Base-by-base conservation (phyloP, 805 yeast species). In the Teunomyces atbi region DNA sequence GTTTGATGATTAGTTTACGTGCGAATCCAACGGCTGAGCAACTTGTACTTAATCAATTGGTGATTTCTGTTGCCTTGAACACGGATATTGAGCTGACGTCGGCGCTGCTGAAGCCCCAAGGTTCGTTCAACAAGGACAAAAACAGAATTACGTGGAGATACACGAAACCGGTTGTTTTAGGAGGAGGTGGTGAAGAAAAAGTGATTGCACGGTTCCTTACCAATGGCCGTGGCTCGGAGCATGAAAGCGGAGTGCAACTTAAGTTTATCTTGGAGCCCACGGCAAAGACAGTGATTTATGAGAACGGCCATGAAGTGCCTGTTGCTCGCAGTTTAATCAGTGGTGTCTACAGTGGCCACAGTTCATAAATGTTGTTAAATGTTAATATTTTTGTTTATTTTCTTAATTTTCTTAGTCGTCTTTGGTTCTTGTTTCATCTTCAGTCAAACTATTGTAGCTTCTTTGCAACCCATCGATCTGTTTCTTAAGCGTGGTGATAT, bases 101-200 rank as follows among this genome's bases (percentile, higher is more conserved):
- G 16, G 97, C 97, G 0, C 82, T 90, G 50, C 86, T 96, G 3
- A 89, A 87, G 62, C 99, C 99, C 4, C 83, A 86, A 46, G 98
- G 97, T 47, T 81, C 95, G 1, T 92, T 90, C 74, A 89, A 85
- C 66, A 85, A 81, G 59, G 97, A 90, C 44, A 83, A 82, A 60
- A 84, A 82, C 55, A 80, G 97, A 66, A 84, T 94, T 47, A 84
- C 94, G 0, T 91, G 97, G 97, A 80, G 86, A 61, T 81, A 82
- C 55, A 50, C 56, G 23, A 51, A 65, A 7, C 75, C 80, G 3
- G 52, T 79, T 30, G 56, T 52, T 5, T 71, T 79, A 47, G 56
- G 63, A 20, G 68, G 55, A n/a, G 47, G 51, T 18, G 64, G 65
- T 5, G 90, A 86, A 53, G 84, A 84, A 56, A 81, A 86, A 57